Conservation (phyloP, 257 asterid genomes). For the Scutellaria minor region DNA sequence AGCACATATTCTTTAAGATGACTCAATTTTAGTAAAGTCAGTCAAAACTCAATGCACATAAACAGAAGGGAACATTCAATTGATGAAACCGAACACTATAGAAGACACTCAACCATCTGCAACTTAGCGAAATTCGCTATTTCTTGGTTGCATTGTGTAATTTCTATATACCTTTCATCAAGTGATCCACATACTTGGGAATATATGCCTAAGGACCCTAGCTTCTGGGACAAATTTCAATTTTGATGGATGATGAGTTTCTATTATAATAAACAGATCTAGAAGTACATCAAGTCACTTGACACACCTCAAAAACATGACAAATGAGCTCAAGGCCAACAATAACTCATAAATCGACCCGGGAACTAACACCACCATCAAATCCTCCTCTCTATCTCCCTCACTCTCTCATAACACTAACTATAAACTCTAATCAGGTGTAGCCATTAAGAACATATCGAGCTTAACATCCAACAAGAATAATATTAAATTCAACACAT, state of each 20-base stretch:
- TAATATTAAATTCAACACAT: neutral
- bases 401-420: neutral
- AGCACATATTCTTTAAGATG: neutral
- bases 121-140: neutral
- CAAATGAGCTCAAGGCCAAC: neutral
- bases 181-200: neutral
- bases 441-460: neutral
- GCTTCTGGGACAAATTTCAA: neutral
- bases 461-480: constrained; percentile 1
- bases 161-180: neutral
- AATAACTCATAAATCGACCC: constrained; percentile 11
- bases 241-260: neutral
- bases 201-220: neutral
- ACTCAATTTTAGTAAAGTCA: constrained; percentile 4
- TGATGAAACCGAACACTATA: neutral
- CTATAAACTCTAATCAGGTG: neutral
- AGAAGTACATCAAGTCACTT: neutral
- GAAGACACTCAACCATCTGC: neutral
- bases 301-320: neutral
- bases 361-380: neutral
- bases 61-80: neutral
- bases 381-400: neutral
- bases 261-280: neutral
- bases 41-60: constrained; percentile 8
- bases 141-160: neutral